A percentile compares a stretch with the other conserved stretches of the same genome.
Evolutionary conservation across 2,329 filamentous ascomycete species (phyloP).

Genomic region (Didymella pinodella): DNA sequence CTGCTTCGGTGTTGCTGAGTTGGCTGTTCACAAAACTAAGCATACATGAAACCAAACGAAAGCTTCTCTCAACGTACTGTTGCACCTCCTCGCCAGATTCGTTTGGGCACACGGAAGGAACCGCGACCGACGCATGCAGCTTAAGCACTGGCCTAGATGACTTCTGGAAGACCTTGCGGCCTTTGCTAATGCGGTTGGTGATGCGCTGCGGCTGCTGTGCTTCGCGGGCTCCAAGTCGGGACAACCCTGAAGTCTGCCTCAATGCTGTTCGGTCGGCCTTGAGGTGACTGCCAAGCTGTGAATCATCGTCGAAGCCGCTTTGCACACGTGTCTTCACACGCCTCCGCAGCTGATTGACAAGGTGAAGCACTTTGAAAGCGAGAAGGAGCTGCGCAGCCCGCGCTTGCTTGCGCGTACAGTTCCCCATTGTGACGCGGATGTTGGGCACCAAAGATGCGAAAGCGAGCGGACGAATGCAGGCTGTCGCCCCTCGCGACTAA

Average conservation of each 20-base stretch:
- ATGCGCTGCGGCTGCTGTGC: constrained; percentile 33
- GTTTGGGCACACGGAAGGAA: constrained; percentile 42
- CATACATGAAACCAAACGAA: constrained; percentile 44
- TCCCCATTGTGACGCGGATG: constrained; percentile 43
- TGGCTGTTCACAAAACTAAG: constrained; percentile 40
- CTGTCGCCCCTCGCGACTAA: constrained; percentile 20
- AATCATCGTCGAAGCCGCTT: constrained; percentile 29
- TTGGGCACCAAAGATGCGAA: constrained; percentile 32
- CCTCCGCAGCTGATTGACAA: constrained; percentile 51
- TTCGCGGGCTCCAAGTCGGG: constrained; percentile 32
- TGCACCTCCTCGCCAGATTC: constrained; percentile 44
- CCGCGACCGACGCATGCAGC: constrained; percentile 32
- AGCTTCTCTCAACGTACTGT: constrained; percentile 45
- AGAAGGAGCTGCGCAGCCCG: constrained; percentile 48
- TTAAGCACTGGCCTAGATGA: constrained; percentile 30
- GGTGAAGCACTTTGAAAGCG: constrained; percentile 50
- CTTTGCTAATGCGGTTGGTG: constrained; percentile 37
- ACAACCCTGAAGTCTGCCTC: constrained; percentile 40
- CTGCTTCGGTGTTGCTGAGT: constrained; percentile 27
- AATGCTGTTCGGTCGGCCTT: constrained; percentile 33
- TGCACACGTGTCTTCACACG: constrained; percentile 45
- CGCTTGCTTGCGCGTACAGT: constrained; percentile 36
- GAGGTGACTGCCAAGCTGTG: constrained; percentile 35
- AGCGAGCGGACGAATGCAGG: constrained; percentile 32
- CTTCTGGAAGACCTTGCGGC: constrained; percentile 28